phyloP scores from a whole-genome alignment of 495 filamentous ascomycete species.

The Daldinia grandis region DNA sequence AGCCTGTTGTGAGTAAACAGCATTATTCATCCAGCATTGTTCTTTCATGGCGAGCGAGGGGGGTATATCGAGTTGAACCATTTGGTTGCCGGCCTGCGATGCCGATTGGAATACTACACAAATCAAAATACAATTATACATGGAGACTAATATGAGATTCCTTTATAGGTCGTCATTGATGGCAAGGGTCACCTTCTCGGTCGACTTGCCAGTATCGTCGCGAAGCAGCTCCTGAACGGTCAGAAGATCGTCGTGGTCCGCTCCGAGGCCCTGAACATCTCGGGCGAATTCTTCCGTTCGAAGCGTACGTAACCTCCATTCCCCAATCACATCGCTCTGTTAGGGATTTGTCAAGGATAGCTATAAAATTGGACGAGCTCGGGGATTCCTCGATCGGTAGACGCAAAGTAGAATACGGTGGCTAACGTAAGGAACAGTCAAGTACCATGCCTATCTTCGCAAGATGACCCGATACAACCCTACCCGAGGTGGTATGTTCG shows the following conservation, averaged over 20 bases:
- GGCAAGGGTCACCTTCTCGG: conserved; percentile 99
- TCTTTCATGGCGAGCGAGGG: not conserved
- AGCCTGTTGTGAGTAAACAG: conserved; percentile 84
- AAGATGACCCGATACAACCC: conserved; percentile 99
- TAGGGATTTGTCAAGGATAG: conserved; percentile 14
- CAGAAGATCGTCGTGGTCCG: conserved; percentile 99
- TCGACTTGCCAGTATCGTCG: conserved; percentile 97
- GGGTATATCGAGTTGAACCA: conserved; percentile 4
- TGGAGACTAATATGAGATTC: conserved; percentile 13
- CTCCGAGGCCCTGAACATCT: conserved; percentile 99
- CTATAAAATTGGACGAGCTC: conserved; percentile 15
- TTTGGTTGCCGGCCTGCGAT: not conserved
- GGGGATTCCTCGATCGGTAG: conserved; percentile 5
- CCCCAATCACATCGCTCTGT: not conserved
- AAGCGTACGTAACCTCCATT: conserved; percentile 84
- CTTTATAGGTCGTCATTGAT: conserved; percentile 88
- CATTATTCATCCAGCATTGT: conserved; percentile 26
- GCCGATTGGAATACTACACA: conserved; percentile 7
- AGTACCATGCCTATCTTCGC: conserved; percentile 99
- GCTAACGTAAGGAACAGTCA: conserved; percentile 73
- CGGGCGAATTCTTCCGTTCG: conserved; percentile 99
- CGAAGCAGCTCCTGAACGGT: conserved; percentile 98
- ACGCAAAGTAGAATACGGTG: conserved; percentile 2
- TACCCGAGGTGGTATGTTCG: conserved; percentile 85
- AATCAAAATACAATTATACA: not conserved